These are phyloP conservation scores for Fonsecaea multimorphosa DNA, from an alignment of 2,329 filamentous ascomycete genomes.

Conservation along the genomic window DNA sequence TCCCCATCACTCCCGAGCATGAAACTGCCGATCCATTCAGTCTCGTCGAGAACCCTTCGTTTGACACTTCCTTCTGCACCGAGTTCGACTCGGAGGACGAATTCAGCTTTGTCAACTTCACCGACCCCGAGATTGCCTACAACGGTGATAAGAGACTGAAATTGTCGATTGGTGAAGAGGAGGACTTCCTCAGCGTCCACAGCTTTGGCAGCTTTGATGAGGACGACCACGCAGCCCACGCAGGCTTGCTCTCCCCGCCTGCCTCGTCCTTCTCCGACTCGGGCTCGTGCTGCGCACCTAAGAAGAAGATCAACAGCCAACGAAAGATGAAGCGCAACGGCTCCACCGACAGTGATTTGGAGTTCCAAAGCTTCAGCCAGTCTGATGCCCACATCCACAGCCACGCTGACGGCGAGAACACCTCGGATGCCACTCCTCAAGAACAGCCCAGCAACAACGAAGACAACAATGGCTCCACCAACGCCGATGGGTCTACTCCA, in stretches of 20 bases:
- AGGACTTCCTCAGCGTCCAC: conserved; percentile 76
- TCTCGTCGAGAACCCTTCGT: conserved; percentile 60
- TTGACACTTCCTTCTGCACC: conserved; percentile 75
- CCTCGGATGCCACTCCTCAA: conserved; percentile 47
- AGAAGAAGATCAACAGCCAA: conserved; percentile 50
- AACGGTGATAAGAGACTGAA: conserved; percentile 73
- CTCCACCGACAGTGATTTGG: conserved; percentile 43
- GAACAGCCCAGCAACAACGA: conserved; percentile 51
- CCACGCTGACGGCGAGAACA: conserved; percentile 54
- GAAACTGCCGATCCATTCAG: conserved; percentile 39
- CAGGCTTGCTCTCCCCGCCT: conserved; percentile 68
- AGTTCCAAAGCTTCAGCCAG: conserved; percentile 41
- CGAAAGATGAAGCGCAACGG: conserved; percentile 47
- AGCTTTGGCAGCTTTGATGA: conserved; percentile 79
- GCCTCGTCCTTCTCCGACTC: conserved; percentile 64
- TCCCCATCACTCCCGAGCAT: conserved; percentile 51
- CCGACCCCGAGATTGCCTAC: conserved; percentile 64
- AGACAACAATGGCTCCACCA: conserved; percentile 52
- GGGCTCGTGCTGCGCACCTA: conserved; percentile 40
- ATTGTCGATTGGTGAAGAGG: conserved; percentile 69
- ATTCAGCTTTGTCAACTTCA: conserved; percentile 77
- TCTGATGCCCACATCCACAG: conserved; percentile 43
- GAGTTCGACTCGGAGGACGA: conserved; percentile 92
- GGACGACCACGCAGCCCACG: conserved; percentile 64
- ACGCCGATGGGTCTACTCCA: conserved; percentile 25